phyloP scores from a whole-genome alignment of 306 rosid genomes.

The Adenanthera pavonina region DNA sequence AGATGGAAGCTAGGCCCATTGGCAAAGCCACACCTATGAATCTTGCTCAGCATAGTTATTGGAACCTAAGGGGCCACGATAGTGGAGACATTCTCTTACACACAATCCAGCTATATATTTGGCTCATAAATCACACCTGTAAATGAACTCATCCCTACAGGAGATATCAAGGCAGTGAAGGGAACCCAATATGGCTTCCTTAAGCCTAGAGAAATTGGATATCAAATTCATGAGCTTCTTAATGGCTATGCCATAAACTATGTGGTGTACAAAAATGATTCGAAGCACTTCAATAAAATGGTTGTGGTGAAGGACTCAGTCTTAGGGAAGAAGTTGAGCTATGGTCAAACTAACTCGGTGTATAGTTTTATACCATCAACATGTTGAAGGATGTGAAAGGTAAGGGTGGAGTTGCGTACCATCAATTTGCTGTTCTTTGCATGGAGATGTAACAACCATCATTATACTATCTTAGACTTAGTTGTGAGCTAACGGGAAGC shows the following conservation, averaged over 20 bases:
- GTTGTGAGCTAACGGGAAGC: too few species aligned
- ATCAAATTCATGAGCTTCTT: constrained; percentile 44
- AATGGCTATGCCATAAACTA: constrained; percentile 71
- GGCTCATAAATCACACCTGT: constrained; percentile 65
- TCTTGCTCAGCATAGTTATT: constrained; percentile 68
- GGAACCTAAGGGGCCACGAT: constrained; percentile 74
- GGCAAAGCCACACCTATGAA: constrained; percentile 73
- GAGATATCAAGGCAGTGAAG: constrained; percentile 17
- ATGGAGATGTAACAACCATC: constrained; percentile 37
- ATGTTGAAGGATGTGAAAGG: constrained; percentile 52
- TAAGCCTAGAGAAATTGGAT: constrained; percentile 48
- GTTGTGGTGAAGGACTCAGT: constrained; percentile 45
- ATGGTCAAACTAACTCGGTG: constrained; percentile 62
- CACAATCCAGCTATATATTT: constrained; percentile 44
- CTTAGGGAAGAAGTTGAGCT: constrained; percentile 74
- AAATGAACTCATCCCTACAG: constrained; percentile 66
- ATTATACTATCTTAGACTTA: too few species aligned
- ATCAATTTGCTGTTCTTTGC: constrained; percentile 45
- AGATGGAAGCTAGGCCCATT: constrained; percentile 56
- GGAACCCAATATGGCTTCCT: background rate
- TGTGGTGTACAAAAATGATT: constrained; percentile 43
- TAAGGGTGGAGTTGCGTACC: constrained; percentile 49
- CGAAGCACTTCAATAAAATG: constrained; percentile 44
- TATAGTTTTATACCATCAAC: constrained; percentile 61
- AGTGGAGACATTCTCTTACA: constrained; percentile 67